These are phyloP conservation scores for Neurospora africana DNA, from an alignment of 495 filamentous ascomycete species.

Conservation along the genomic window DNA sequence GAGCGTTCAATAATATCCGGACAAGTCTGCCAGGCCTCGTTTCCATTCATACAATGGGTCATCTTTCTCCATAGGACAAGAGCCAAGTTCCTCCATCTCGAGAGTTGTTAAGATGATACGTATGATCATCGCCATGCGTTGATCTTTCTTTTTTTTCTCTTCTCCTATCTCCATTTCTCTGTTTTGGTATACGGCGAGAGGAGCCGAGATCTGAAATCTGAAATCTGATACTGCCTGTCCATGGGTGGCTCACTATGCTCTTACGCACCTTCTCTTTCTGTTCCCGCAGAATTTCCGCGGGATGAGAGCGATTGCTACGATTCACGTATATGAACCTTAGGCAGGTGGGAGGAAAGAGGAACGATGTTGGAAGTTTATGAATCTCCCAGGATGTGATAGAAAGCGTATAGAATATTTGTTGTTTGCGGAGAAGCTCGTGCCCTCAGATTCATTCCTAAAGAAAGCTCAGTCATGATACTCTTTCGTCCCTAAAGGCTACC, in stretches of 20 bases:
- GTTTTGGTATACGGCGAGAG: background rate
- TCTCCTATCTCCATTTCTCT: background rate
- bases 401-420: background rate
- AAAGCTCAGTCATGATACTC: no score
- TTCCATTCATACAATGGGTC: no score
- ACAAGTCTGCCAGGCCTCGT: no score
- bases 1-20: no score
- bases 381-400: no score
- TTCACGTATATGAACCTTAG: background rate
- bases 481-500: no score
- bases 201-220: background rate
- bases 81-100: background rate
- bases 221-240: background rate
- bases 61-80: no score
- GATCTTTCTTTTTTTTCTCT: background rate
- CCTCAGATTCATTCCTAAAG: background rate
- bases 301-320: background rate
- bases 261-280: background rate
- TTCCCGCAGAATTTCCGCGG: no score
- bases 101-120: background rate
- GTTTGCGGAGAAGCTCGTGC: background rate
- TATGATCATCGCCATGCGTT: background rate
- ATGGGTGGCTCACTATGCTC: background rate
- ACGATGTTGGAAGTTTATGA: background rate
- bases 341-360: background rate